Conservation (phyloP, 257 asterid genomes). For the Capsicum pubescens region DNA sequence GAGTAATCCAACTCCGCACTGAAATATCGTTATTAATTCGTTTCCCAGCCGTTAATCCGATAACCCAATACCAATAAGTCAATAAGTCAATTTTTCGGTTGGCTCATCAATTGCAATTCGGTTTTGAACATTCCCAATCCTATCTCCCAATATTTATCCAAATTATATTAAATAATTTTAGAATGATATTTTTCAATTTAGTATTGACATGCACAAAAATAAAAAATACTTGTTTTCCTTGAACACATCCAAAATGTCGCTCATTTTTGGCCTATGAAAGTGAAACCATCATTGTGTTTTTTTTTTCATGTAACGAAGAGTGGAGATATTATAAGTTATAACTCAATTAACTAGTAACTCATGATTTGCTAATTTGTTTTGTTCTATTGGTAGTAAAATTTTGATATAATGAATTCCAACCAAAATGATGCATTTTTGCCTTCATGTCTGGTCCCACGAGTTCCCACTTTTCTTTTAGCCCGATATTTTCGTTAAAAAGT, state of each 20-base stretch:
- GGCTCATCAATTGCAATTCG: too few species aligned
- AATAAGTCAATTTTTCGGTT: too few species aligned
- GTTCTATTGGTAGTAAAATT: background rate
- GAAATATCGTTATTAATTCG: too few species aligned
- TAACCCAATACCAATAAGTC: too few species aligned
- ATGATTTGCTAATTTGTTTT: slow-evolving; percentile 2
- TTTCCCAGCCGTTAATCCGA: too few species aligned
- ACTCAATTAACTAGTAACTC: slow-evolving; percentile 4
- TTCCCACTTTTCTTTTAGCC: background rate
- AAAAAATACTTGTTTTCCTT: too few species aligned
- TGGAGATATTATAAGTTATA: background rate
- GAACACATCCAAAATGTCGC: background rate
- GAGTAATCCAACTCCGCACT: too few species aligned
- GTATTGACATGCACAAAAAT: too few species aligned
- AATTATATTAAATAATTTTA: too few species aligned
- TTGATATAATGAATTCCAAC: slow-evolving; percentile 17
- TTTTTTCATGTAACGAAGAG: background rate
- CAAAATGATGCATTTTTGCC: background rate
- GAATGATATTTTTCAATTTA: too few species aligned
- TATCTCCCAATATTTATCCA: too few species aligned
- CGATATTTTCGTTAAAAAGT: background rate
- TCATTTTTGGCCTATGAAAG: background rate
- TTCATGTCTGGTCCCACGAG: background rate
- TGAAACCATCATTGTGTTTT: background rate
- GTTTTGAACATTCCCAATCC: too few species aligned